Percentiles rank a stretch among this genome's conserved stretches.
Evolutionary conservation across 305 asterid genomes (phyloP).

Genomic region (Solanum aculeatissimum): DNA sequence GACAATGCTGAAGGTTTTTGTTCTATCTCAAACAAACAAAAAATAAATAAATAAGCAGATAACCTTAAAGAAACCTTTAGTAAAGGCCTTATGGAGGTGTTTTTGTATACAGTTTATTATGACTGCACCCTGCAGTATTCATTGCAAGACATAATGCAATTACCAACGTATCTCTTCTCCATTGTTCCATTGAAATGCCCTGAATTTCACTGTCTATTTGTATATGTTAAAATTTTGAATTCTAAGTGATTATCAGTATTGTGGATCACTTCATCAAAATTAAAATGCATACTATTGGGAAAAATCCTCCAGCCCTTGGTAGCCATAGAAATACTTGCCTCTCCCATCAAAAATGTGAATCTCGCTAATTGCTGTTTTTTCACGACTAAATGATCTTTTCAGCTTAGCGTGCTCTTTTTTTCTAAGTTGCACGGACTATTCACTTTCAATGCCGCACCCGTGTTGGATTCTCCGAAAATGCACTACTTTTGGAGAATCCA

Average conservation of each 20-base stretch:
- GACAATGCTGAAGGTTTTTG: not conserved
- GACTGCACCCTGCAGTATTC: not conserved
- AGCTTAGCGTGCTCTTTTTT: too few species aligned
- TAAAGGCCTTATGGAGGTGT: not conserved
- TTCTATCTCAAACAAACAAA: not conserved
- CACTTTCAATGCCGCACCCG: too few species aligned
- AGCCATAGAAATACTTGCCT: not conserved
- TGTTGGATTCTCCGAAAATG: too few species aligned
- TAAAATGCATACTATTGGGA: not conserved
- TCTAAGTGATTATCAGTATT: not conserved
- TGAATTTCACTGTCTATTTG: not conserved
- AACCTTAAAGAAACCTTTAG: not conserved
- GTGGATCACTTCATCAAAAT: not conserved
- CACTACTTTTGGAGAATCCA: too few species aligned
- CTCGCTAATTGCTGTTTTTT: not conserved
- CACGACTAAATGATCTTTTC: not conserved
- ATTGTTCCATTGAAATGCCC: not conserved
- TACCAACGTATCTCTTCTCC: not conserved
- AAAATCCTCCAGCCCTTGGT: not conserved
- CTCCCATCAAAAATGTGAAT: not conserved
- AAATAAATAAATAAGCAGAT: not conserved
- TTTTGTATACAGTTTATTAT: not conserved
- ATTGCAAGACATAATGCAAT: not conserved
- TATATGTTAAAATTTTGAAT: not conserved
- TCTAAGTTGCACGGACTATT: too few species aligned